phyloP scores from a whole-genome alignment of 495 filamentous ascomycete species.

The Emericellopsis terricola region DNA sequence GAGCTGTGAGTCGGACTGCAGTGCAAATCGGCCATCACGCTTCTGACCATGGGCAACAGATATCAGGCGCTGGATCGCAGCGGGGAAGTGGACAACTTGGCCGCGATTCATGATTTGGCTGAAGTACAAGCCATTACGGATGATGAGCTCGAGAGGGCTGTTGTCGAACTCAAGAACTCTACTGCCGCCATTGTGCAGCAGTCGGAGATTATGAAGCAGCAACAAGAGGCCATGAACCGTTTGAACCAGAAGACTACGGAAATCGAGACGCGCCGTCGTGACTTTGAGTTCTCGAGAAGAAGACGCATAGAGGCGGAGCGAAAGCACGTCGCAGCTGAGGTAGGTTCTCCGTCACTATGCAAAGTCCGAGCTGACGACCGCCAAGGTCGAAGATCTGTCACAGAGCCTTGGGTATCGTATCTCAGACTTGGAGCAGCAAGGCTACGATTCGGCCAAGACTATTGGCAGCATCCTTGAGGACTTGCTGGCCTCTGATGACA shows the following conservation, averaged over 20 bases:
- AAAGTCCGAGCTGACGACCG: background rate
- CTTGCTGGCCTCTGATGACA: constrained; percentile 25
- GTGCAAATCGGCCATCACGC: background rate
- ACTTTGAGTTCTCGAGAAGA: constrained; percentile 2
- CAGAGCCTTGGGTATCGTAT: constrained; percentile 18
- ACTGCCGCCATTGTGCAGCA: constrained; percentile 27
- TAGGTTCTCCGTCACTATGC: constrained; percentile 3
- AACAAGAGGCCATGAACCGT: constrained; percentile 22
- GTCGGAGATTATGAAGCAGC: constrained; percentile 20
- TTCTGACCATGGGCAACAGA: constrained; percentile 6
- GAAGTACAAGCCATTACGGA: constrained; percentile 16
- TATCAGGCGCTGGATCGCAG: constrained; percentile 17
- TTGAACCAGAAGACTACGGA: constrained; percentile 13
- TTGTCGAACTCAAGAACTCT: constrained; percentile 25
- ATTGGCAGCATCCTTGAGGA: constrained; percentile 18
- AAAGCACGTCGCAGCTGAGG: constrained; percentile 11
- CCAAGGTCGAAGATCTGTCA: constrained; percentile 20
- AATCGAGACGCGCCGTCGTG: constrained; percentile 10
- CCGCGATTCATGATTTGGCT: constrained; percentile 15
- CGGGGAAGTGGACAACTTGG: constrained; percentile 17
- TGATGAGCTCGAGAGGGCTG: constrained; percentile 21
- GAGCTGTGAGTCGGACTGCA: constrained; percentile 13
- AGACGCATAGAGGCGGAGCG: constrained; percentile 6
- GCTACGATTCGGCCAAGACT: constrained; percentile 6
- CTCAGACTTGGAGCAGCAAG: constrained; percentile 20